phyloP scores from a whole-genome alignment of 257 asterid genomes.

The Avicennia marina region DNA sequence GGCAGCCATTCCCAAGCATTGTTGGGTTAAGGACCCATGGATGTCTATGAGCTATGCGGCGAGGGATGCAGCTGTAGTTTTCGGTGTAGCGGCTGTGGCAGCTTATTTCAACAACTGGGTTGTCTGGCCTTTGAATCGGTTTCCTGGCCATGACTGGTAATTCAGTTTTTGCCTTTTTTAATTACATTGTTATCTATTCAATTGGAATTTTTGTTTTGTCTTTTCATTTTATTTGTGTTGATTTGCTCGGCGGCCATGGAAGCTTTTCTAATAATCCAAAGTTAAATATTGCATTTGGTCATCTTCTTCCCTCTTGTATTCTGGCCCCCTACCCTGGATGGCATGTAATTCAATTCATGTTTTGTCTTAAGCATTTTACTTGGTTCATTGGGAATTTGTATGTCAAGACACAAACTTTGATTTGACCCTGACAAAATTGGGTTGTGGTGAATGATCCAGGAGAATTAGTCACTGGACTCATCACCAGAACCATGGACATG shows the following conservation, averaged over 20 bases:
- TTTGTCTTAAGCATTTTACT: background rate
- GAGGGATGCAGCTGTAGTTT: slow-evolving; percentile 69
- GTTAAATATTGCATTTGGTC: slow-evolving; percentile 84
- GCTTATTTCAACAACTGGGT: slow-evolving; percentile 75
- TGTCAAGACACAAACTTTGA: background rate
- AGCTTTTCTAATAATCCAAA: slow-evolving; percentile 78
- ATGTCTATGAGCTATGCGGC: slow-evolving; percentile 81
- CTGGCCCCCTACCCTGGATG: slow-evolving; percentile 99
- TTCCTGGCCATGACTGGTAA: slow-evolving; percentile 98
- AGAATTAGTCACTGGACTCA: slow-evolving; percentile 97
- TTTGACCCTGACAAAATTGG: background rate
- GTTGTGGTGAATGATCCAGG: slow-evolving; percentile 35
- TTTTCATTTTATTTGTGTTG: background rate
- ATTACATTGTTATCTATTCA: no score
- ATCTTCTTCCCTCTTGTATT: slow-evolving; percentile 87
- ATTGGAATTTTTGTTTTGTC: no score
- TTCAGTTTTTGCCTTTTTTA: background rate
- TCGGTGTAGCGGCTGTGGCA: slow-evolving; percentile 87
- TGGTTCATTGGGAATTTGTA: background rate
- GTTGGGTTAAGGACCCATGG: slow-evolving; percentile 95
- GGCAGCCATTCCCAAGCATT: slow-evolving; percentile 91
- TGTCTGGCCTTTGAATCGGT: slow-evolving; percentile 93
- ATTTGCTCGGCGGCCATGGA: slow-evolving; percentile 90
- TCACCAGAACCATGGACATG: slow-evolving; percentile 98
- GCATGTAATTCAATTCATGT: slow-evolving; percentile 34